Base-by-base conservation (phyloP, 495 filamentous ascomycete species). In the Poronia punctata region DNA sequence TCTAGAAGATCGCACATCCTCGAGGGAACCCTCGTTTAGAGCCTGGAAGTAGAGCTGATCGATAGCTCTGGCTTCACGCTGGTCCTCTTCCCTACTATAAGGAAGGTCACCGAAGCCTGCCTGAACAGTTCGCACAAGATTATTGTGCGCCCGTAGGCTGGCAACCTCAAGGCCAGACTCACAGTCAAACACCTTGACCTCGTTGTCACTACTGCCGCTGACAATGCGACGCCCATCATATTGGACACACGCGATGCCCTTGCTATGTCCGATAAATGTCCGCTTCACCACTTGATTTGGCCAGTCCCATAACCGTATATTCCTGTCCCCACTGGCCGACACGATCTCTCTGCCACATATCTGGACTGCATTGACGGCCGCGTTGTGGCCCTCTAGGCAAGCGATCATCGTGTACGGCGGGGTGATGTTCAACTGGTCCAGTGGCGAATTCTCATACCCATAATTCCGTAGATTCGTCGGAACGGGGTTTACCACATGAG, bases 171-270 rank as follows among this genome's bases (percentile, higher is more conserved):
- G 80, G 15, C 82, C 83, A 0, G 87, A 84, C 33, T 75, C 70
- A 23, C 83, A 75, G 59, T 97, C 92, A 53, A 90, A 99, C 25
- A 99, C 88, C 33, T 92, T 86, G 21, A 97, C 87, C 9, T 88
- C 87, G 51, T 92, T 84, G 59, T 99, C 92, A 52, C 87, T 94
- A 61, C 88, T 95, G 2, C 92, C 92, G 48, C 84, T 93, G 31
- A 99, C 86, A 38, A 99, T 94, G 3, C 90, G 78, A n/a, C 84
- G 80, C n/a, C 86, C 88, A 60, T 99, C 92, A 51, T 86, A 95
- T 61, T 97, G 89, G 14, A 99, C 86, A 61, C 92, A 99, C 11
- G 92, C 92, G 54, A 99, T 97, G 12, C 92, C 92, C 60, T 97
- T 99, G 41, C 75, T 75, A 54, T 99, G 92, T 4, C 92, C 93